These are phyloP conservation scores for Lotmaria passim DNA, from an alignment of 208 protist species.

Conservation along the genomic window DNA sequence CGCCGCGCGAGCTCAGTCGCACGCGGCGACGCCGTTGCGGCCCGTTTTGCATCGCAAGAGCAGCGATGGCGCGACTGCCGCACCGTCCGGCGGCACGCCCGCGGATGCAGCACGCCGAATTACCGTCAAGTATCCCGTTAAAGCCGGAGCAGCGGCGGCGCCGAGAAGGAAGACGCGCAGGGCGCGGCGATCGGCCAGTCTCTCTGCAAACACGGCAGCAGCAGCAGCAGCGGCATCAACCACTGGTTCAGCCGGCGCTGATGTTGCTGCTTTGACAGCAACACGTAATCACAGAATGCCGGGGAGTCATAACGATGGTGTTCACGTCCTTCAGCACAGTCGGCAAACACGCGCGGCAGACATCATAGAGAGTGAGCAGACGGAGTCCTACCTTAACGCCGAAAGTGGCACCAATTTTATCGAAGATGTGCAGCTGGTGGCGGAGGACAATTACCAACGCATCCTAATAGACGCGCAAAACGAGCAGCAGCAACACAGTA, in stretches of 20 bases:
- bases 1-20: background rate
- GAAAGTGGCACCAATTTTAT: background rate
- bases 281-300: too few relatives aligned
- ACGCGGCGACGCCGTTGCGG: background rate
- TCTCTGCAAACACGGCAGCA: background rate
- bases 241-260: too few relatives aligned
- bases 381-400: background rate
- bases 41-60: background rate
- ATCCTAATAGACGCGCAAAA: background rate
- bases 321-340: too few relatives aligned
- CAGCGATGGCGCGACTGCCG: background rate
- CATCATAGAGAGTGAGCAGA: too few relatives aligned
- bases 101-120: too few relatives aligned
- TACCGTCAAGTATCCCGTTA: too few relatives aligned
- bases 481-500: background rate
- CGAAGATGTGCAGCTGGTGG: constrained; percentile 1
- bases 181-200: background rate
- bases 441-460: constrained; percentile 22
- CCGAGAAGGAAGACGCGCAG: background rate
- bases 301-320: too few relatives aligned
- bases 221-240: background rate
- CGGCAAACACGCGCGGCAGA: too few relatives aligned
- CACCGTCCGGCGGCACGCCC: too few relatives aligned
- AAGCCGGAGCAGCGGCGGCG: background rate
- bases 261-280: too few relatives aligned